Conservation (phyloP, 352 stramenopile species). For the Phytopythium litorale region DNA sequence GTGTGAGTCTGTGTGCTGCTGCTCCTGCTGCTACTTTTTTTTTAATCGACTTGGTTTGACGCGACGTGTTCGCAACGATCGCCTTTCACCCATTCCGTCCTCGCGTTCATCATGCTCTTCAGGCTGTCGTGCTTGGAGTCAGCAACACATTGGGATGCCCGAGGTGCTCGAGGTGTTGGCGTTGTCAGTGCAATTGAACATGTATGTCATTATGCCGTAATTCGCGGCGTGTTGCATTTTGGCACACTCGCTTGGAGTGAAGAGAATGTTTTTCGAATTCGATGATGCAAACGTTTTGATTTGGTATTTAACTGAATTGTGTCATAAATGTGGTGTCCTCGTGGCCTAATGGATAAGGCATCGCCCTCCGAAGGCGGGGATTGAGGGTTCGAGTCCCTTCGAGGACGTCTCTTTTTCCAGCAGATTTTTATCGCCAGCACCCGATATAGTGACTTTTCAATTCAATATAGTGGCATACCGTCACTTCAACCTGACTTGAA, state of each 20-base stretch:
- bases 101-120: not conserved
- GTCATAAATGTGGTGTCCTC: slow-evolving; percentile 10
- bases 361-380: slow-evolving; percentile 25
- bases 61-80: not conserved
- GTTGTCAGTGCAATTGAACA: no score
- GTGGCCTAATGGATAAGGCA: no score
- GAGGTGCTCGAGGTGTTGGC: no score
- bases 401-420: slow-evolving; percentile 15
- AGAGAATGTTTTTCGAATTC: not conserved
- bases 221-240: no score
- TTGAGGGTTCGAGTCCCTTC: slow-evolving; percentile 31
- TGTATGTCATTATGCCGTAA: no score
- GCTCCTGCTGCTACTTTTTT: not conserved
- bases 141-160: no score
- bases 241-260: no score
- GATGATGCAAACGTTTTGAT: not conserved
- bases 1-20: not conserved
- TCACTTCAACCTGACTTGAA: no score
- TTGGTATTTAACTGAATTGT: not conserved
- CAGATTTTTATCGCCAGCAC: no score
- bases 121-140: no score
- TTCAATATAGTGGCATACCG: no score
- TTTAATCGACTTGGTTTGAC: slow-evolving; percentile 2
- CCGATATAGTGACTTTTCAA: not conserved
- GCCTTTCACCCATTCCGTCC: not conserved